A percentile compares a stretch with the other conserved stretches of the same genome.
phyloP scores from a whole-genome alignment of 2,329 filamentous ascomycete genomes.

The Alternaria panax region DNA sequence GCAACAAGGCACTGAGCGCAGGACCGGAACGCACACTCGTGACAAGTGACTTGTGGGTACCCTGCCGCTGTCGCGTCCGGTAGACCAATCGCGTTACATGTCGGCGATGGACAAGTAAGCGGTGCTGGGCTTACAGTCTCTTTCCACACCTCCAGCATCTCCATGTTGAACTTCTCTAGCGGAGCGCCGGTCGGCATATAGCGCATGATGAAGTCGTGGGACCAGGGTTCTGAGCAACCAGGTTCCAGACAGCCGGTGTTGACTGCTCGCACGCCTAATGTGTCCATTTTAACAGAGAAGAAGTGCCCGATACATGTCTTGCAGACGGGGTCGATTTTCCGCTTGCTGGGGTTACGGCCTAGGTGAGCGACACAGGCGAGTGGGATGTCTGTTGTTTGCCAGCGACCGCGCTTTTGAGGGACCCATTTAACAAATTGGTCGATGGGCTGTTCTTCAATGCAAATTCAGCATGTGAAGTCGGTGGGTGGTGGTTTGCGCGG shows the following conservation, averaged over 20 bases:
- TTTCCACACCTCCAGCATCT: constrained; percentile 33
- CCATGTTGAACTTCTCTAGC: constrained; percentile 36
- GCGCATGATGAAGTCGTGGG: constrained; percentile 22
- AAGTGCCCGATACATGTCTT: constrained; percentile 33
- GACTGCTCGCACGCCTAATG: constrained; percentile 28
- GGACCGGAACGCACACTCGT: constrained; percentile 24
- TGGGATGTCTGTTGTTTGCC: constrained; percentile 19
- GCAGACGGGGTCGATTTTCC: constrained; percentile 36
- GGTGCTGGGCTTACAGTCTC: constrained; percentile 12
- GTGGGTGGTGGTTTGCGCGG: constrained; percentile 20
- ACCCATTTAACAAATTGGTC: constrained; percentile 31
- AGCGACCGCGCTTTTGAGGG: constrained; percentile 8
- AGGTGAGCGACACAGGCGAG: constrained; percentile 34
- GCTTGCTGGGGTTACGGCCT: constrained; percentile 25
- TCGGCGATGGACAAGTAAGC: constrained; percentile 25
- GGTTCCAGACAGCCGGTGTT: constrained; percentile 33
- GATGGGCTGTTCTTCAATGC: constrained; percentile 24
- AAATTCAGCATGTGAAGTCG: constrained; percentile 38
- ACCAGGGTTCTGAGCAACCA: constrained; percentile 31
- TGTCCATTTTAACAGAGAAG: constrained; percentile 33
- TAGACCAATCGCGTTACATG: constrained; percentile 25
- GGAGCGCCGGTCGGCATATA: constrained; percentile 26
- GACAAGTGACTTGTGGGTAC: constrained; percentile 37
- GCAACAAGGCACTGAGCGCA: constrained; percentile 33
- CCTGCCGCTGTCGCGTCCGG: constrained; percentile 26